These are phyloP conservation scores for Russula brevipes DNA, from an alignment of 768 basidiomycete species.

Conservation along the genomic window DNA sequence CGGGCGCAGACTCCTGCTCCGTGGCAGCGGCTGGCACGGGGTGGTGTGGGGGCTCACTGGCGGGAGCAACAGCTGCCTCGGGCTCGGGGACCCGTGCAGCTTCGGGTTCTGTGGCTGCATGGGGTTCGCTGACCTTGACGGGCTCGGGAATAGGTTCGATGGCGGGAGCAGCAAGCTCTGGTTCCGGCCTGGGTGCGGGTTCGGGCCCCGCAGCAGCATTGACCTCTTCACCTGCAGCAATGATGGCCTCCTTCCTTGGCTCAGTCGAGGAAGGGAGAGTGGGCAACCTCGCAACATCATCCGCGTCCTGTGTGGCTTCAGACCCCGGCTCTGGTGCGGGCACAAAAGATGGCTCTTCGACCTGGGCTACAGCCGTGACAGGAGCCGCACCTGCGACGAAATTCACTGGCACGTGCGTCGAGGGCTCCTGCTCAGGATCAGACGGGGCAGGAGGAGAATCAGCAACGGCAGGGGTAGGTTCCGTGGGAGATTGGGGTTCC, in stretches of 20 bases:
- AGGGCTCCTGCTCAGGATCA: conserved; percentile 2
- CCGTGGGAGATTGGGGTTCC: neutral
- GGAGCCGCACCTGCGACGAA: neutral
- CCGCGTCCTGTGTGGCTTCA: neutral
- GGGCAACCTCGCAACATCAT: neutral
- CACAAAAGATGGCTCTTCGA: neutral
- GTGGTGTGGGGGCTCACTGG: neutral
- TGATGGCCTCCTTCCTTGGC: conserved; percentile 3
- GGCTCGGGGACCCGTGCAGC: neutral
- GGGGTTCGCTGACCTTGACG: neutral
- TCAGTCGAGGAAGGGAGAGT: neutral
- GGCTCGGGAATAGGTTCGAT: conserved; percentile 1
- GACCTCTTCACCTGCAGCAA: neutral
- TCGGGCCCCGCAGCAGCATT: neutral
- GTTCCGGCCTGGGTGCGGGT: neutral
- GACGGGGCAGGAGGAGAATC: neutral
- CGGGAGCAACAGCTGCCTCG: neutral
- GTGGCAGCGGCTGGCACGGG: neutral
- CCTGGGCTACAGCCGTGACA: neutral
- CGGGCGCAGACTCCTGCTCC: neutral
- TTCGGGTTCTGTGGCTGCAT: neutral
- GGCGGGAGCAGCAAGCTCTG: neutral
- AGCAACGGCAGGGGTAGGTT: neutral
- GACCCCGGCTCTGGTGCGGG: conserved; percentile 3
- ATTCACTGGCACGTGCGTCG: conserved; percentile 14